A percentile compares a stretch with the other conserved stretches of the same genome.
These are phyloP conservation scores for Globisporangium middletonii DNA, from an alignment of 352 stramenopile genomes.

Conservation along the genomic window DNA sequence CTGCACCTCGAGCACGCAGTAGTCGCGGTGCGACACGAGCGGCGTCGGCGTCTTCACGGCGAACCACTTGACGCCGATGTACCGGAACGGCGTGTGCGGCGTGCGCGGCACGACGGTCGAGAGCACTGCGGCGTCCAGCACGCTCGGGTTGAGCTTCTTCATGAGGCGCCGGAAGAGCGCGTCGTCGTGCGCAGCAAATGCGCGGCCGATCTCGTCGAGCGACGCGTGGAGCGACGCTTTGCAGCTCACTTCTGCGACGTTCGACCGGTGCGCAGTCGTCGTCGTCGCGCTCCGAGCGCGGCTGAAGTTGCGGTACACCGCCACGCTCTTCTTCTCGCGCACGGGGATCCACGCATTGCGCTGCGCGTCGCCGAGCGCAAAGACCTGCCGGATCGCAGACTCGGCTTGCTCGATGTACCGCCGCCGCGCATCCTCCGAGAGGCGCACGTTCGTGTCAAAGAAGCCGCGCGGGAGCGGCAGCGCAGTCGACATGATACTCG, in stretches of 20 bases:
- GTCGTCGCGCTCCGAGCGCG: slow-evolving; percentile 21
- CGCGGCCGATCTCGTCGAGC: slow-evolving; percentile 66
- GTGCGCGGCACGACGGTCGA: slow-evolving; percentile 74
- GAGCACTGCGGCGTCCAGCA: slow-evolving; percentile 78
- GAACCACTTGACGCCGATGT: slow-evolving; percentile 88
- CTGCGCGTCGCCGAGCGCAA: slow-evolving; percentile 73
- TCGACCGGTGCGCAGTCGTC: slow-evolving; percentile 61
- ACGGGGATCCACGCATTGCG: slow-evolving; percentile 83
- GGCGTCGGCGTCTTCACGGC: slow-evolving; percentile 75
- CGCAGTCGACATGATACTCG: slow-evolving; percentile 36
- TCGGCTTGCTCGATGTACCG: slow-evolving; percentile 81
- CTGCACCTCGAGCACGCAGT: slow-evolving; percentile 81
- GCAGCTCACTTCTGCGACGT: slow-evolving; percentile 72
- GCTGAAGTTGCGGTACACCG: slow-evolving; percentile 76
- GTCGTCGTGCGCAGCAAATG: slow-evolving; percentile 76
- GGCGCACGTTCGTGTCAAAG: slow-evolving; percentile 58
- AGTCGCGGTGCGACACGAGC: slow-evolving; percentile 80
- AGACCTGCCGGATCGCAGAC: slow-evolving; percentile 78
- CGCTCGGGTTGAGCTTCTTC: slow-evolving; percentile 69
- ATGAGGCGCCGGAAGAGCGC: slow-evolving; percentile 69
- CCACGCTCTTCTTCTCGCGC: slow-evolving; percentile 78
- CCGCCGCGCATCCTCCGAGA: slow-evolving; percentile 64
- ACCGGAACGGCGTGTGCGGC: slow-evolving; percentile 60
- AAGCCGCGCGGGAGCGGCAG: slow-evolving; percentile 69
- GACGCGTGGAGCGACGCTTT: slow-evolving; percentile 63